Conservation (phyloP, 306 rosid species). For the Vicia sativa region DNA sequence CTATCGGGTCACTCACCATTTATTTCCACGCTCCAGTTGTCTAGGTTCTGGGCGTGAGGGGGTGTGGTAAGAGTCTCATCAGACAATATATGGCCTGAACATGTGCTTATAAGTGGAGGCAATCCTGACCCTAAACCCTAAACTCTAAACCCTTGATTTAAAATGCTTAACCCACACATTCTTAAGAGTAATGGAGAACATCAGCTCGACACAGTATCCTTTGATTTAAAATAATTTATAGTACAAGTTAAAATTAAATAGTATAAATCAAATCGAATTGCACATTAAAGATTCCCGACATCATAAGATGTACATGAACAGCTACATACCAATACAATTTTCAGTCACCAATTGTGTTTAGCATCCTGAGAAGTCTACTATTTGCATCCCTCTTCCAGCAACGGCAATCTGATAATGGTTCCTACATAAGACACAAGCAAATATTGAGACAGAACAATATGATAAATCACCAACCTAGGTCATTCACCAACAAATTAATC, state of each 20-base stretch:
- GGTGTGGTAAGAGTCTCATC: too few relatives aligned
- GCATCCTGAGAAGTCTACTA: constrained; percentile 64
- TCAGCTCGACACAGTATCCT: not conserved
- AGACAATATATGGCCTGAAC: too few relatives aligned
- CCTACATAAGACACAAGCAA: constrained; percentile 49
- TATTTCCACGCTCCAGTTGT: too few relatives aligned
- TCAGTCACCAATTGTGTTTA: constrained; percentile 19
- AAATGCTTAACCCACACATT: too few relatives aligned
- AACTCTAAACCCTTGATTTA: too few relatives aligned
- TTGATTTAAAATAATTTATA: constrained; percentile 3
- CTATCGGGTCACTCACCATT: too few relatives aligned
- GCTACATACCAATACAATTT: not conserved
- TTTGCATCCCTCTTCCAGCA: constrained; percentile 98
- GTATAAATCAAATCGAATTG: constrained; percentile 11
- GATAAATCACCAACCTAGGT: constrained; percentile 21
- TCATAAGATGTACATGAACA: constrained; percentile 16
- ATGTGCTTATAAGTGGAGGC: too few relatives aligned
- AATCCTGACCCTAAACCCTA: too few relatives aligned
- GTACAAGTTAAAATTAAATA: not conserved
- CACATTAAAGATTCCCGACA: constrained; percentile 21
- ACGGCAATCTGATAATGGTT: constrained; percentile 82
- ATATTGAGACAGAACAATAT: constrained; percentile 18
- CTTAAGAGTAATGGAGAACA: too few relatives aligned
- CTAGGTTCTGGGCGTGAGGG: too few relatives aligned
- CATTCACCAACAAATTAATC: constrained; percentile 30